Evolutionary conservation across 208 protist genomes (phyloP).

Genomic region (Trypanosomatidae sp.): DNA sequence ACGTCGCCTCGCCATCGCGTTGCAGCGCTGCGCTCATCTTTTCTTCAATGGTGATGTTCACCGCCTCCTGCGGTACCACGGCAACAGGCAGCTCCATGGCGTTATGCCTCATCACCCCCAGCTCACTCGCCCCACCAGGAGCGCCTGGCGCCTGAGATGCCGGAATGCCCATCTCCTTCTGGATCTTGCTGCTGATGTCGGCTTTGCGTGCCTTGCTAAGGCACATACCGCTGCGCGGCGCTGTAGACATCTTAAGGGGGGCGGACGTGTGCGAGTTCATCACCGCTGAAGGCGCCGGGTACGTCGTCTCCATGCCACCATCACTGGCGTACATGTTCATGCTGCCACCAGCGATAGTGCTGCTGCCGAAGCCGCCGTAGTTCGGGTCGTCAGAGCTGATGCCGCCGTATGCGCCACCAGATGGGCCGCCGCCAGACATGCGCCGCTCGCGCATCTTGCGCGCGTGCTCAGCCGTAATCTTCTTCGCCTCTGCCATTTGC

Average conservation of each 20-base stretch:
- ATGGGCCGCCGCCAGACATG: slow-evolving; percentile 27
- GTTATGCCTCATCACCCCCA: background rate
- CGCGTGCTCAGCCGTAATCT: slow-evolving; percentile 83
- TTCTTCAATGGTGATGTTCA: slow-evolving; percentile 70
- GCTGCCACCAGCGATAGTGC: slow-evolving; percentile 15
- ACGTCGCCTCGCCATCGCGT: slow-evolving; percentile 51
- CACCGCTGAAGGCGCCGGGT: slow-evolving; percentile 7
- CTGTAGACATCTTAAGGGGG: slow-evolving; percentile 13
- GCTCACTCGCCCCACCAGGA: background rate
- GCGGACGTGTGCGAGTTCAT: slow-evolving; percentile 6
- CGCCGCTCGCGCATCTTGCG: slow-evolving; percentile 79
- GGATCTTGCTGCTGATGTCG: slow-evolving; percentile 75
- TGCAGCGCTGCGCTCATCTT: slow-evolving; percentile 59
- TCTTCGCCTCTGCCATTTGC: slow-evolving; percentile 92
- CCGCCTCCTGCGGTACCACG: slow-evolving; percentile 19
- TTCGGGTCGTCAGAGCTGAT: slow-evolving; percentile 65
- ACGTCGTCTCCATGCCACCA: slow-evolving; percentile 11
- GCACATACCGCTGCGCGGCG: slow-evolving; percentile 55
- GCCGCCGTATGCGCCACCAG: slow-evolving; percentile 67
- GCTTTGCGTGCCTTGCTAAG: slow-evolving; percentile 69
- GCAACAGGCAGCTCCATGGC: slow-evolving; percentile 5
- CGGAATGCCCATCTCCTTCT: slow-evolving; percentile 63
- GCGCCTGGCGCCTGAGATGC: slow-evolving; percentile 3
- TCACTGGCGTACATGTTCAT: slow-evolving; percentile 18
- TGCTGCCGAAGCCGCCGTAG: slow-evolving; percentile 38